phyloP scores from a whole-genome alignment of 371 early-diverging fungal species.

The Mucor sp. region DNA sequence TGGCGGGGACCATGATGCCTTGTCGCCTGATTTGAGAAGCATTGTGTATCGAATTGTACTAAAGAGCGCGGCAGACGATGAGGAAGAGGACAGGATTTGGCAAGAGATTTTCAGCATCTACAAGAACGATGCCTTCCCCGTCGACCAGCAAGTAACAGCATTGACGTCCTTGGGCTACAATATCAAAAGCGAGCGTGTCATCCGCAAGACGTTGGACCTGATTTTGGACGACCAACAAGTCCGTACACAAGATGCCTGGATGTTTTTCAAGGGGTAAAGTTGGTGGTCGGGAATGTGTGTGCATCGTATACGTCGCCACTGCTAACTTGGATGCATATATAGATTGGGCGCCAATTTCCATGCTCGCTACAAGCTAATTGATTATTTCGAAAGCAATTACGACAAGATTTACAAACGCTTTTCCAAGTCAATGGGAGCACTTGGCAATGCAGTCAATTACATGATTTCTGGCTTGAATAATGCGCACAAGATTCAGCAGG shows the following conservation, averaged over 20 bases:
- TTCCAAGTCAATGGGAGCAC: constrained; percentile 64
- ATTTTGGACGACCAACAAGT: constrained; percentile 67
- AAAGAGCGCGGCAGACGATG: constrained; percentile 49
- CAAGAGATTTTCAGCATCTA: constrained; percentile 68
- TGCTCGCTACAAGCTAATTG: constrained; percentile 70
- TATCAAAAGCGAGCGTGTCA: constrained; percentile 55
- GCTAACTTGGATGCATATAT: background rate
- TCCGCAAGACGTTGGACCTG: constrained; percentile 60
- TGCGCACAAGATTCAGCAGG: constrained; percentile 61
- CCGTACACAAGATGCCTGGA: constrained; percentile 80
- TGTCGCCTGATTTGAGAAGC: constrained; percentile 76
- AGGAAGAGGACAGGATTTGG: constrained; percentile 52
- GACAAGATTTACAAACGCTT: constrained; percentile 65
- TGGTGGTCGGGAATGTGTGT: background rate
- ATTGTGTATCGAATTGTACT: constrained; percentile 71
- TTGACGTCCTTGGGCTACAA: constrained; percentile 69
- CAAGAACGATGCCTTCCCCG: constrained; percentile 48
- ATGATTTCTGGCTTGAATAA: constrained; percentile 65
- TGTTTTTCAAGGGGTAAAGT: constrained; percentile 46
- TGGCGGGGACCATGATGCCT: constrained; percentile 21
- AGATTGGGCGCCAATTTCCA: constrained; percentile 52
- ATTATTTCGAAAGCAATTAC: constrained; percentile 77
- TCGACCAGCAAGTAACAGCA: constrained; percentile 74
- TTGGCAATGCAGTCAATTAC: constrained; percentile 71
- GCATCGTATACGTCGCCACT: background rate